A percentile compares a stretch with the other conserved stretches of the same genome.
phyloP scores from a whole-genome alignment of 805 yeast genomes.

The Lachancea dasiensis region DNA sequence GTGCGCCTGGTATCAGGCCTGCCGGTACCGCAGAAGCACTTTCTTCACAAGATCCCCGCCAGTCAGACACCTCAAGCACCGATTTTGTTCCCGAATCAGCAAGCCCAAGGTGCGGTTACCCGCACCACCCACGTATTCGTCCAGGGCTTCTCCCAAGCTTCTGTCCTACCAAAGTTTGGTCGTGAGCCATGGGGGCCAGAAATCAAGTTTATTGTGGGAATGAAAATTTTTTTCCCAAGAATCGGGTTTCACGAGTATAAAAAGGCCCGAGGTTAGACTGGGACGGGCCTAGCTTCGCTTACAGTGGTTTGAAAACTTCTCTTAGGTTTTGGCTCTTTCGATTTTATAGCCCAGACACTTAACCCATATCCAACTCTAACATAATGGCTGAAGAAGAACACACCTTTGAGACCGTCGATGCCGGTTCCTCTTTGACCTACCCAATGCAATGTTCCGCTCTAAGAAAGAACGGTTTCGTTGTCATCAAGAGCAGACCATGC shows the following conservation, averaged over 20 bases:
- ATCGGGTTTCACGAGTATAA: constrained; percentile 2
- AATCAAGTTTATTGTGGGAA: not conserved
- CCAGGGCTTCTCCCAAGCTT: constrained; percentile 5
- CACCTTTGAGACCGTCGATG: constrained; percentile 95
- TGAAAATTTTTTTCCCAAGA: constrained; percentile 3
- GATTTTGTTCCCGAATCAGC: too few relatives aligned
- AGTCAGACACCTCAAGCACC: too few relatives aligned
- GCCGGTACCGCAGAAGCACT: too few relatives aligned
- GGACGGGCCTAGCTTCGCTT: constrained; percentile 5
- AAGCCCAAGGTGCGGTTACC: constrained; percentile 1
- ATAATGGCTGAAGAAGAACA: constrained; percentile 52
- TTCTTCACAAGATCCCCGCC: too few relatives aligned
- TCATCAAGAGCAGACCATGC: constrained; percentile 98
- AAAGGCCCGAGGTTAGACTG: constrained; percentile 1
- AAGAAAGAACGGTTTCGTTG: constrained; percentile 99
- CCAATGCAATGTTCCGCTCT: constrained; percentile 99
- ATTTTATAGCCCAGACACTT: not conserved
- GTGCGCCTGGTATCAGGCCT: too few relatives aligned
- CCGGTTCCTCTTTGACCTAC: constrained; percentile 97
- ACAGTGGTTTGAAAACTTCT: not conserved
- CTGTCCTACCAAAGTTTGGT: too few relatives aligned
- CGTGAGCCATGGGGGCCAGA: constrained; percentile 1
- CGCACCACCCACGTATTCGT: constrained; percentile 1
- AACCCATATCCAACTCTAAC: not conserved
- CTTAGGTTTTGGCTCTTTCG: not conserved